A percentile compares a stretch with the other conserved stretches of the same genome.
Conservation (phyloP, 2,329 filamentous ascomycete species). For the Dactylella cylindrospora region DNA sequence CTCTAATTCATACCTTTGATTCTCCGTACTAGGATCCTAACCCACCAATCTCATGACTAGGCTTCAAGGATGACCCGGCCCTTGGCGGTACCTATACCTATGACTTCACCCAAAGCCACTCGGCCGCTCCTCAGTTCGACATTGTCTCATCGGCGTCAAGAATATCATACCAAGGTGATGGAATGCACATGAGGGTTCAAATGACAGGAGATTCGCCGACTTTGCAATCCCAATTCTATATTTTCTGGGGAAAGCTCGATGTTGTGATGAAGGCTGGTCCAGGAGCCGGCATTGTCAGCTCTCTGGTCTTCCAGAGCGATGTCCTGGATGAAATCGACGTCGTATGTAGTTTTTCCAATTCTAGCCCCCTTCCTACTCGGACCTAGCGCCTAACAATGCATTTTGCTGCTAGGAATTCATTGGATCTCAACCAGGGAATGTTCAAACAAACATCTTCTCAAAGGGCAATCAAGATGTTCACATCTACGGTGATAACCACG, state of each 20-base stretch:
- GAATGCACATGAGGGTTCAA: slow-evolving; percentile 31
- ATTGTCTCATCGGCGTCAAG: slow-evolving; percentile 55
- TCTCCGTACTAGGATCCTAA: background rate
- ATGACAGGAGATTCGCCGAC: slow-evolving; percentile 59
- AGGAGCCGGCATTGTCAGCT: slow-evolving; percentile 89
- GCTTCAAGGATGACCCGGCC: slow-evolving; percentile 45
- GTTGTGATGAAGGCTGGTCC: slow-evolving; percentile 82
- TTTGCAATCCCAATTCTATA: slow-evolving; percentile 88
- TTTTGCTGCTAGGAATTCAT: slow-evolving; percentile 69
- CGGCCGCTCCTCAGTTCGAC: slow-evolving; percentile 21
- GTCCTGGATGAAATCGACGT: slow-evolving; percentile 93
- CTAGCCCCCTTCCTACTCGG: background rate
- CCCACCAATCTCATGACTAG: background rate
- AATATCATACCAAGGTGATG: slow-evolving; percentile 27
- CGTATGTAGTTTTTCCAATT: slow-evolving; percentile 44
- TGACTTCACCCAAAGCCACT: slow-evolving; percentile 58
- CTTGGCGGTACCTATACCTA: slow-evolving; percentile 45
- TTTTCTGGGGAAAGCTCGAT: slow-evolving; percentile 96
- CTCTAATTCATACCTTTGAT: slow-evolving; percentile 15
- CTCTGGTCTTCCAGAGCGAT: slow-evolving; percentile 86
- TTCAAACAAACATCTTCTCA: slow-evolving; percentile 95
- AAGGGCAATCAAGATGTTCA: slow-evolving; percentile 84
- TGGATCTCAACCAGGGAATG: slow-evolving; percentile 70
- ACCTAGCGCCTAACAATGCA: background rate
- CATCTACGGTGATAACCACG: slow-evolving; percentile 81